These are phyloP conservation scores for Lecanosticta acicola DNA, from an alignment of 2,329 filamentous ascomycete genomes.

Conservation along the genomic window DNA sequence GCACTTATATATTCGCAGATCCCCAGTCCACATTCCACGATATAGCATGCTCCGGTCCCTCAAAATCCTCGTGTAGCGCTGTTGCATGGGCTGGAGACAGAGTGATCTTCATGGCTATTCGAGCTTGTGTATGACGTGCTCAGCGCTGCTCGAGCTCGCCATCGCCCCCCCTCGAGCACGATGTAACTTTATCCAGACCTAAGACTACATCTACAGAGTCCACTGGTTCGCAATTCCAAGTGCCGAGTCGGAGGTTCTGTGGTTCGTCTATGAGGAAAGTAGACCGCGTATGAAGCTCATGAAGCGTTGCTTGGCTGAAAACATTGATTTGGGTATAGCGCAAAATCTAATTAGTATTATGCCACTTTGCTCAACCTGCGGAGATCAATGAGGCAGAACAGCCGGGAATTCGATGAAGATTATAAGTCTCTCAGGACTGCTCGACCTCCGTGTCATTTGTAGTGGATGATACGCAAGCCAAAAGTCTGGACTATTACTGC, in stretches of 20 bases:
- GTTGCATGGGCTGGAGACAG: neutral
- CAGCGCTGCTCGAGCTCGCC: neutral
- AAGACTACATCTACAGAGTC: neutral
- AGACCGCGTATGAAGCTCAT: no score
- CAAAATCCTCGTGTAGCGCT: neutral
- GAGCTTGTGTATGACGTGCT: neutral
- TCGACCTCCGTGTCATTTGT: no score
- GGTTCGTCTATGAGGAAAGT: no score
- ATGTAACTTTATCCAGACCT: neutral
- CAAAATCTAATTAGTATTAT: neutral
- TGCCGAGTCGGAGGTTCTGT: no score
- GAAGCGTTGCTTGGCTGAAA: neutral
- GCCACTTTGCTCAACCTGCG: no score
- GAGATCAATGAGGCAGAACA: no score
- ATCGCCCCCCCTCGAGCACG: neutral
- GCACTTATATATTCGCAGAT: neutral
- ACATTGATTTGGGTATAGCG: neutral
- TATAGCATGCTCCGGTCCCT: neutral
- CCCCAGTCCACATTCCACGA: neutral
- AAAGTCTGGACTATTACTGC: no score
- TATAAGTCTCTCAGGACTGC: no score
- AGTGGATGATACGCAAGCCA: no score
- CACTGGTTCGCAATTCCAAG: neutral
- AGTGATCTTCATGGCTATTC: neutral
- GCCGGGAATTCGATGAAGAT: no score